Evolutionary conservation across 1,284 basidiomycete species (phyloP).

Genomic region (Malassezia nana): DNA sequence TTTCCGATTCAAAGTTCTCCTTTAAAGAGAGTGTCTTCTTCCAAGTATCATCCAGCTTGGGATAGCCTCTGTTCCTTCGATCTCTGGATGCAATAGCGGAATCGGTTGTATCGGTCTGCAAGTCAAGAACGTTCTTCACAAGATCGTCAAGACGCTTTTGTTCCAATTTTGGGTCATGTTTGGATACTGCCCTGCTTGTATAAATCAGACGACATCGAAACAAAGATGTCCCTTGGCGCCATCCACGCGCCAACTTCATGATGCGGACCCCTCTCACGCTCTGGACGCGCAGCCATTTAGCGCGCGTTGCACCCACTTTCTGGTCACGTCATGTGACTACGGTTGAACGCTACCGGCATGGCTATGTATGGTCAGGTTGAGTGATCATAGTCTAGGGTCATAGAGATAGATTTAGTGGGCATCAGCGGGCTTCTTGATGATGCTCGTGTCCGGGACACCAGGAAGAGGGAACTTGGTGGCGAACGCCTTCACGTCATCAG

Average conservation of each 20-base stretch:
- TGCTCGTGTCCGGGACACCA: constrained; percentile 62
- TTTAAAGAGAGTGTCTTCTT: background rate
- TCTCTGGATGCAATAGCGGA: background rate
- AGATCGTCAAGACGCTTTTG: background rate
- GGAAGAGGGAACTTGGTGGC: constrained; percentile 82
- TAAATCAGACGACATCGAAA: background rate
- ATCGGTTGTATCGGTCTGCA: background rate
- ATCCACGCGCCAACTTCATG: background rate
- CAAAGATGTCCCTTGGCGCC: background rate
- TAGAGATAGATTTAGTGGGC: constrained; percentile 7
- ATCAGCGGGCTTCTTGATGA: constrained; percentile 38
- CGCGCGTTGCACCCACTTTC: background rate
- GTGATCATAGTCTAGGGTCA: background rate
- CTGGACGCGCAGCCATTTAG: background rate
- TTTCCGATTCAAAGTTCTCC: background rate
- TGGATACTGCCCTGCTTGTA: background rate
- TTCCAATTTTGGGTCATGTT: background rate
- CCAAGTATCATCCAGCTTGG: background rate
- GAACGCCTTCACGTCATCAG: constrained; percentile 66
- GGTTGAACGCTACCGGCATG: constrained; percentile 18
- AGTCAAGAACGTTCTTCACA: background rate
- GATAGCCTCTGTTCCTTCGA: constrained; percentile 3
- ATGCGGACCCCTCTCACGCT: background rate
- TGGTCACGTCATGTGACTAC: constrained; percentile 6
- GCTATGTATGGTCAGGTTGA: constrained; percentile 16